A percentile compares a stretch with the other conserved stretches of the same genome.
phyloP scores from a whole-genome alignment of 306 rosid genomes.

The Cicer bijugum region DNA sequence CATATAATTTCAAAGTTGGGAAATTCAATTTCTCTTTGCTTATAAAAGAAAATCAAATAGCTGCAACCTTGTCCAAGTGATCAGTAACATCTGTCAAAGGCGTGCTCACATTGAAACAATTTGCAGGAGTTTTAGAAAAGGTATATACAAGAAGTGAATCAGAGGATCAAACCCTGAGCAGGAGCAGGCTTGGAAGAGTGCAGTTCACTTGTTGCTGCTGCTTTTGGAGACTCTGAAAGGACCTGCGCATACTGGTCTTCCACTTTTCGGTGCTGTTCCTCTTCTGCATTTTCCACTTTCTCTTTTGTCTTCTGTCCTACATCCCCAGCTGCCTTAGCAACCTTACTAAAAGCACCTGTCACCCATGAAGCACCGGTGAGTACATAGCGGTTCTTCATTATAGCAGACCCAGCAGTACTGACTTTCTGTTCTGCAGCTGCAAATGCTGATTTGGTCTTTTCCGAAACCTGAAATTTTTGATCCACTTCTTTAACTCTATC shows the following conservation, averaged over 20 bases:
- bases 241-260: constrained; percentile 74
- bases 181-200: constrained; percentile 72
- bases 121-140: constrained; percentile 46
- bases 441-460: constrained; percentile 90
- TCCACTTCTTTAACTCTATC: constrained; percentile 89
- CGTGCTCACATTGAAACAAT: constrained; percentile 42
- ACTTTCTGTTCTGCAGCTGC: constrained; percentile 92
- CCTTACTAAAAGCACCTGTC: constrained; percentile 80
- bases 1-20: constrained; percentile 24
- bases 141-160: constrained; percentile 64
- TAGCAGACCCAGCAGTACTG: constrained; percentile 83
- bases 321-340: constrained; percentile 90
- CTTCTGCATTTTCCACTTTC: constrained; percentile 70
- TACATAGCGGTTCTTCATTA: constrained; percentile 88
- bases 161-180: constrained; percentile 85
- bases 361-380: constrained; percentile 89
- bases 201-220: constrained; percentile 59
- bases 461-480: constrained; percentile 95
- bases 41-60: constrained; percentile 43
- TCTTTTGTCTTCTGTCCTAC: constrained; percentile 93
- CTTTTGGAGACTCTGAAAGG: constrained; percentile 79
- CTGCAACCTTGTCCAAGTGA: constrained; percentile 49
- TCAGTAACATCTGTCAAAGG: constrained; percentile 41
- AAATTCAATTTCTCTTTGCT: constrained; percentile 43
- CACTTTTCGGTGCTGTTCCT: constrained; percentile 63